Base-by-base conservation (phyloP, 495 filamentous ascomycete species). In the Penicillium subrubescens region DNA sequence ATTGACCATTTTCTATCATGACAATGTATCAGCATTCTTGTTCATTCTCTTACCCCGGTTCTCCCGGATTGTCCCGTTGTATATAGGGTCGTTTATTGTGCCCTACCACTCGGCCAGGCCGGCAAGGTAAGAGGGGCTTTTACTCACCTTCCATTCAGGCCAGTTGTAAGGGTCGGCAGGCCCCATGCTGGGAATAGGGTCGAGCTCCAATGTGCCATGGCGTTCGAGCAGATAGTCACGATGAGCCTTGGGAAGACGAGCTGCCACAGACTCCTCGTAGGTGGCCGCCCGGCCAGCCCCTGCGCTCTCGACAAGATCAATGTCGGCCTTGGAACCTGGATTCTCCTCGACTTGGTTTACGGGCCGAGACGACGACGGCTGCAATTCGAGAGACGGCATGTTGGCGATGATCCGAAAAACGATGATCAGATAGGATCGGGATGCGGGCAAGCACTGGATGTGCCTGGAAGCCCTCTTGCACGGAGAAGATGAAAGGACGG, bases 101-200 rank as follows among this genome's bases (percentile, higher is more conserved):
- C 19, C 11, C 19, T 46, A 48, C 25, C 48, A 0, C 15, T 0
- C 3, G 48, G 5, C 35, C 23, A 23, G 19, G 8, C 43, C 19
- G 19, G 43, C 21, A 23, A 7, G 43, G 8, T 46, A 10, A n/a
- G 43, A 35, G 23, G n/a, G 27, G 19, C 3, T 10, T 39, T 43
- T 54, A 66, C 70, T 66, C 62, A 85, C 83, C 77, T 86, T 86
- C 83, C 83, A 85, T 52, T 70, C 68, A 17, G 82, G 77, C 84
- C 84, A 86, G 63, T 87, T 86, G 63, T 81, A 83, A 41, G 84
- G 84, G 65, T 86, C 84, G n/a, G 77, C 81, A 34, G 77, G 73
- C 51, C 74, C 75, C 70, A 79, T 76, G 35, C 77, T 70, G 17
- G 84, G 84, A 7, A 87, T 69, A 10, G 84, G 84, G 63, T 84